Evolutionary conservation across 2,329 filamentous ascomycete species (phyloP), one percentile per base, ranked within the genome.

Genomic region (Sclerotinia glacialis): DNA sequence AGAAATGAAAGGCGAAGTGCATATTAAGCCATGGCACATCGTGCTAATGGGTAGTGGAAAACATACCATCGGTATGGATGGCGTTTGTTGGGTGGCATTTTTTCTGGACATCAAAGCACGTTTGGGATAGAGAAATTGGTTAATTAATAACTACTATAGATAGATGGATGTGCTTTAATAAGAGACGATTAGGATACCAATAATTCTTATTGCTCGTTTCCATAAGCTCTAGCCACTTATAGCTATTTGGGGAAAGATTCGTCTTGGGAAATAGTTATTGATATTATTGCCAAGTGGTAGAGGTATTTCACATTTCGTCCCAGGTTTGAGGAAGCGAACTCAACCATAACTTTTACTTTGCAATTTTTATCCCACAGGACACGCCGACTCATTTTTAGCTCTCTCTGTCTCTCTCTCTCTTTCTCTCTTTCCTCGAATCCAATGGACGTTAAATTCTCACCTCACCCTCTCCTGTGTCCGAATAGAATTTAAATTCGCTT

Each of bases 1-100:
- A 67, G 34, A 61, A 61, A 37, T 66, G 23, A 59, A 37, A 26
- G 44, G 28, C 9, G 9, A 26, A 23, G 26, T 23, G 21, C 16
- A 14, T 9, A 47, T 47, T 47, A 42, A 11, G 1, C 8, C 42
- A 34, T 60, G 1, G 18, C 18, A 31, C 6, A 34, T 16, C 3
- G 26, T 55, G 16, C 37, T 23, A 37, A 34, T 23, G 21, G 26
- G 42, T 23, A 47, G 12, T 59, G 28, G 11, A 21, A 46, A 46
- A 3, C 14, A 23, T 49, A 37, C 5, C n/a, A 61, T 49, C 21
- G n/a, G 16, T 14, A 49, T 26, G 14, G 7, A 26, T 26, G 58
- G 58, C 28, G 44, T 61, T 61, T 61, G 11, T n/a, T 14, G n/a
- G 44, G 14, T 37, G 8, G n/a, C 9, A 28, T 49, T 37, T 37